Evolutionary conservation across 73 alveolate species (phyloP).

Genomic region (Tetrahymena thermophila): DNA sequence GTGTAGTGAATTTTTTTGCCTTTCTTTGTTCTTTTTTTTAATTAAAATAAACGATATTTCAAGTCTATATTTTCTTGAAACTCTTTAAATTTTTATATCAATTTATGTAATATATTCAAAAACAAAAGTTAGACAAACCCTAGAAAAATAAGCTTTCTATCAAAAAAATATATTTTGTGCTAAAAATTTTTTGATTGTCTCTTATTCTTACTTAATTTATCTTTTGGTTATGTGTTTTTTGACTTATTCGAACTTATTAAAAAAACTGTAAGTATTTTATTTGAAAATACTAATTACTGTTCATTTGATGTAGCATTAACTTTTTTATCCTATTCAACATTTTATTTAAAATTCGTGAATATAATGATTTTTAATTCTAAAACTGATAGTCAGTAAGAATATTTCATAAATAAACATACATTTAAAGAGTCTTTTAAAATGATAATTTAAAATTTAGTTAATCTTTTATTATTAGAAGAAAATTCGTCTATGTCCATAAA

Average conservation of each 20-base stretch:
- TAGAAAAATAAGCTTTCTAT: background rate
- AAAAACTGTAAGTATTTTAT: background rate
- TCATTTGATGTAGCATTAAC: no score
- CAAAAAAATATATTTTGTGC: background rate
- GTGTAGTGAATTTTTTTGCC: background rate
- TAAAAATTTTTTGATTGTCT: background rate
- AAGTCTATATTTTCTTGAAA: background rate
- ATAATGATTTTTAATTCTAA: no score
- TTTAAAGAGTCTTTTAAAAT: no score
- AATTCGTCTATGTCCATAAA: background rate
- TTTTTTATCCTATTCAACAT: background rate
- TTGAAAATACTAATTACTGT: background rate
- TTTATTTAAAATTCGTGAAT: no score
- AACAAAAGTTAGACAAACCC: background rate
- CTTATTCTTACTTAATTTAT: no score
- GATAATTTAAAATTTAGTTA: no score
- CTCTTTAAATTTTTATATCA: background rate
- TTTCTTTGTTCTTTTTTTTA: background rate
- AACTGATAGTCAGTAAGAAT: no score
- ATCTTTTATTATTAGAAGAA: background rate
- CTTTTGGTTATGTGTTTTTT: background rate
- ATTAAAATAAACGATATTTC: background rate
- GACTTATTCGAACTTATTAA: background rate
- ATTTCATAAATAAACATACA: no score
- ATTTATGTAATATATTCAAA: background rate